These are phyloP conservation scores for Papilionanthe hybrid DNA, from an alignment of 116 monocot species.

Conservation along the genomic window DNA sequence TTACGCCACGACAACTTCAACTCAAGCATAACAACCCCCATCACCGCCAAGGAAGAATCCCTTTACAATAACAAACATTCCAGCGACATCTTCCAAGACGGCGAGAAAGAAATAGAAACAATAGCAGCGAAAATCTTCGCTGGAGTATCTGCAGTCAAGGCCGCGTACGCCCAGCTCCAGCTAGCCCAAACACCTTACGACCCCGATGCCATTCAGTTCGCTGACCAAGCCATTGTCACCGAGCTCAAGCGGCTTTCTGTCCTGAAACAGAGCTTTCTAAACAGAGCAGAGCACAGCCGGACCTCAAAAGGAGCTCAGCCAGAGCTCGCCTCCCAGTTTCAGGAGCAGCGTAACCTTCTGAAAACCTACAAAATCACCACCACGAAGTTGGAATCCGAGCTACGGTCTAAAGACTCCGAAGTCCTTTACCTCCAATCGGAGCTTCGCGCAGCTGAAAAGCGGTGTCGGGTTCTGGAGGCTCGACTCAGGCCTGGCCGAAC, in stretches of 20 bases:
- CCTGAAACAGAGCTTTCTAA: slow-evolving; percentile 41
- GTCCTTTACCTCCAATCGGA: slow-evolving; percentile 23
- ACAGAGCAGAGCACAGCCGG: slow-evolving; percentile 13
- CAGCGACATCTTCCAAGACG: background rate
- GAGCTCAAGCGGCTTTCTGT: slow-evolving; percentile 57
- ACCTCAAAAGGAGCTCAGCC: slow-evolving; percentile 2
- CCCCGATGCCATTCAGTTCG: slow-evolving; percentile 56
- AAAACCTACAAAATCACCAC: slow-evolving; percentile 72
- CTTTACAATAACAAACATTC: background rate
- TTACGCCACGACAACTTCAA: background rate
- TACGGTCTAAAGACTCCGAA: slow-evolving; percentile 36
- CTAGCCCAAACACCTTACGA: slow-evolving; percentile 62
- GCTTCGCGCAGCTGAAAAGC: slow-evolving; percentile 28
- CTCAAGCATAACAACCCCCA: background rate
- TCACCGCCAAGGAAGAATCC: background rate
- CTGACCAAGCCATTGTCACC: slow-evolving; percentile 42
- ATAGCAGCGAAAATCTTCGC: slow-evolving; percentile 53
- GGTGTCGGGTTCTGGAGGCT: slow-evolving; percentile 28
- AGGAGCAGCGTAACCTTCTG: slow-evolving; percentile 61
- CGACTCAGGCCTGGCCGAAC: slow-evolving; percentile 33
- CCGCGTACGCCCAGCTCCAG: slow-evolving; percentile 73
- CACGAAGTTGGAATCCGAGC: slow-evolving; percentile 53
- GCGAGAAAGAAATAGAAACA: background rate
- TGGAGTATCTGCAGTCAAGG: slow-evolving; percentile 61
- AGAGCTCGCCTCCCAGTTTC: slow-evolving; percentile 39